A percentile compares a stretch with the other conserved stretches of the same genome.
phyloP scores from a whole-genome alignment of 2,329 filamentous ascomycete species.

The Pyricularia sp. region DNA sequence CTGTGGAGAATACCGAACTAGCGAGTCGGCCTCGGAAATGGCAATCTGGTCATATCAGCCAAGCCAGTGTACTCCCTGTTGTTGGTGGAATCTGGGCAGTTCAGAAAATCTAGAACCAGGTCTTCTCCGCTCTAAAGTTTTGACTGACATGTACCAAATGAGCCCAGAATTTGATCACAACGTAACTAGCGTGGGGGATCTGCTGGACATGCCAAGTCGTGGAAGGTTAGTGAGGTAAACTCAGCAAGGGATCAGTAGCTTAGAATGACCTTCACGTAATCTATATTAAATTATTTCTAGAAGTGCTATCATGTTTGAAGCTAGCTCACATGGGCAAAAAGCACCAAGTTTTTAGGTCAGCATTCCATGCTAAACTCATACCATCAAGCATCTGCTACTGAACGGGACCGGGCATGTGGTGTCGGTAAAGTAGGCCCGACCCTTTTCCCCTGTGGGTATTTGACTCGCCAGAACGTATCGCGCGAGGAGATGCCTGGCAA shows the following conservation, averaged over 20 bases:
- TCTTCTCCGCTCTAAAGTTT: background rate
- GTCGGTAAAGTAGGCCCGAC: background rate
- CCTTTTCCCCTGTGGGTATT: background rate
- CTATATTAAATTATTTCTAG: background rate
- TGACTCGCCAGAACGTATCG: background rate
- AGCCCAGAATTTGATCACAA: background rate
- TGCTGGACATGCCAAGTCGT: background rate
- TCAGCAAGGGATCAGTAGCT: background rate
- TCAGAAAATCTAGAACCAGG: background rate
- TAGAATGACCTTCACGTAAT: background rate
- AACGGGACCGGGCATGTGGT: background rate
- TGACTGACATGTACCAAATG: background rate
- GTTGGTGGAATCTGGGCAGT: background rate
- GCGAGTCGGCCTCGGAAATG: background rate
- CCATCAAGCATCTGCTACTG: background rate
- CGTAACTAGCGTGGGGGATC: background rate
- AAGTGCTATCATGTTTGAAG: background rate
- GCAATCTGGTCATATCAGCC: background rate
- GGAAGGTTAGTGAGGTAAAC: background rate
- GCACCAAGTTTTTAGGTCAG: background rate
- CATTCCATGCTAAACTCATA: background rate
- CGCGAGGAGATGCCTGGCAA: background rate
- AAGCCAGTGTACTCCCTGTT: no score
- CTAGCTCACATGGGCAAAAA: background rate
- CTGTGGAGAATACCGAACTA: background rate